A percentile compares a stretch with the other conserved stretches of the same genome.
phyloP scores from a whole-genome alignment of 176 grass and related monocot species.

The Oryza punctata region DNA sequence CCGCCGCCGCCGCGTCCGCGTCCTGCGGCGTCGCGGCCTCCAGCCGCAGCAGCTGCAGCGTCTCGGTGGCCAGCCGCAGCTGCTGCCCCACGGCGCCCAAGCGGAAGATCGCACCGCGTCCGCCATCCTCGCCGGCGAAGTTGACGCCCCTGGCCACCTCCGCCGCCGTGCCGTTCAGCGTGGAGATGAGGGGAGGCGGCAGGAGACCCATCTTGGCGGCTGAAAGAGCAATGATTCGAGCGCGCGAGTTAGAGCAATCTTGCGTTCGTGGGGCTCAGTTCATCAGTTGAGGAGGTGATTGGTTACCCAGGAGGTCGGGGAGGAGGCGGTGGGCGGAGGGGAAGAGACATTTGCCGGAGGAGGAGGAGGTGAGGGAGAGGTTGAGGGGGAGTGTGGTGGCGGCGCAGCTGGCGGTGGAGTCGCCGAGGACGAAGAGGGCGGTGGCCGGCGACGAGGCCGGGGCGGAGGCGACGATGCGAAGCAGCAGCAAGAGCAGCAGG shows the following conservation, averaged over 20 bases:
- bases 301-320: conserved; percentile 59
- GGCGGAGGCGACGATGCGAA: background rate
- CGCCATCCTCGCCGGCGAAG: conserved; percentile 47
- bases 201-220: conserved; percentile 57
- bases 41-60: conserved; percentile 60
- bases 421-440: conserved; percentile 56
- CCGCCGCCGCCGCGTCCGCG: background rate
- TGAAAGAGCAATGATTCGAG: background rate
- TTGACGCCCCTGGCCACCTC: conserved; percentile 43
- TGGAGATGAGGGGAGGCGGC: conserved; percentile 38
- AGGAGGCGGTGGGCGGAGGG: conserved; percentile 39
- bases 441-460: background rate
- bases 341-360: conserved; percentile 30
- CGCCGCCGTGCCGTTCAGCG: conserved; percentile 41
- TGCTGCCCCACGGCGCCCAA: conserved; percentile 52
- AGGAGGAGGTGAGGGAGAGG: conserved; percentile 23
- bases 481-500: background rate
- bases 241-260: background rate
- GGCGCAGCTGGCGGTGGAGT: conserved; percentile 61
- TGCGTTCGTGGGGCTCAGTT: too few species aligned
- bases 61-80: conserved; percentile 65
- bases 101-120: conserved; percentile 31
- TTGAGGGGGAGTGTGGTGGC: conserved; percentile 40
- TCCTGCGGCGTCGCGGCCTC: conserved; percentile 29
- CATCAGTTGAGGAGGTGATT: background rate